Conservation (phyloP, 2,329 filamentous ascomycete species). For the Cladosporium sphaerospermum region DNA sequence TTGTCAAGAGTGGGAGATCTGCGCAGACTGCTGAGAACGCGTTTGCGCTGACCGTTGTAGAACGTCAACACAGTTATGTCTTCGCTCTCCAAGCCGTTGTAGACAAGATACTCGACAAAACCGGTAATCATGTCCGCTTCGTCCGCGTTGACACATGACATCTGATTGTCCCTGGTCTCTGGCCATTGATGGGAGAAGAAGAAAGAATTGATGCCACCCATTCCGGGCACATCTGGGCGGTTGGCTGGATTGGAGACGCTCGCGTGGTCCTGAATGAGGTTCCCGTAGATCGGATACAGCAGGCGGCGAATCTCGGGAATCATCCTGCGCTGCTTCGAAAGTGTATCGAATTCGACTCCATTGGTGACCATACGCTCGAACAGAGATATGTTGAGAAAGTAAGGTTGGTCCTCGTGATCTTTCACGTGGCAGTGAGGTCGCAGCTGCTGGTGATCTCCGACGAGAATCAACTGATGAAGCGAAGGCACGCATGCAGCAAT, state of each 20-base stretch:
- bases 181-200: conserved; percentile 61
- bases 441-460: conserved; percentile 78
- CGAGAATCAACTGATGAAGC: conserved; percentile 59
- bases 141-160: conserved; percentile 60
- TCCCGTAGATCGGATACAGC: conserved; percentile 55
- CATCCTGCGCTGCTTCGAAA: conserved; percentile 67
- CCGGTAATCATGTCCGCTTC: conserved; percentile 73
- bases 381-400: conserved; percentile 64
- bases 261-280: conserved; percentile 52
- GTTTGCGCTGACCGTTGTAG: conserved; percentile 75
- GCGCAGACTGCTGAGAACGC: conserved; percentile 49
- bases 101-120: conserved; percentile 65
- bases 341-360: conserved; percentile 54
- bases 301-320: conserved; percentile 60
- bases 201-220: conserved; percentile 54
- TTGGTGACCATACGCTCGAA: conserved; percentile 73
- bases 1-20: conserved; percentile 12
- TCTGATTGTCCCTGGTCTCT: conserved; percentile 57
- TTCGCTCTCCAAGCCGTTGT: conserved; percentile 54
- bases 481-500: conserved; percentile 55
- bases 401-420: conserved; percentile 55
- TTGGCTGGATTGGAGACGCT: conserved; percentile 43
- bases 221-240: conserved; percentile 52
- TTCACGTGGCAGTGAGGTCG: conserved; percentile 60
- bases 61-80: conserved; percentile 79